These are phyloP conservation scores for Coemansia sp. DNA, from an alignment of 192 early-diverging fungal species.

Conservation along the genomic window DNA sequence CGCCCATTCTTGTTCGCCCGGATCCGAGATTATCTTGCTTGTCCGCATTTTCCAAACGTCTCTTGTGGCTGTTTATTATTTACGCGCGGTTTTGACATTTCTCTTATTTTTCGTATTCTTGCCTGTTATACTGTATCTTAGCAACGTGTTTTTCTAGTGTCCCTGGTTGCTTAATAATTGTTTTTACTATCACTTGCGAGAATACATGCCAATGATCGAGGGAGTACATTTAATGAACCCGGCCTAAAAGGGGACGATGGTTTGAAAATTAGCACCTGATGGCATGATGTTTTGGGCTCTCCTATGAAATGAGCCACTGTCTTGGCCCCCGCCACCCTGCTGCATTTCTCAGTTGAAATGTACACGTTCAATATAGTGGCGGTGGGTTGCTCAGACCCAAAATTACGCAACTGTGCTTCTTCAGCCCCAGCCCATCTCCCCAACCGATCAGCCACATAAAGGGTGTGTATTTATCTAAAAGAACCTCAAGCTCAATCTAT, in stretches of 20 bases:
- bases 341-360: background rate
- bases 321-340: background rate
- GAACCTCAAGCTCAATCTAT: background rate
- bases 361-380: background rate
- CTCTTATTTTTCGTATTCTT: conserved; percentile 1
- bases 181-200: background rate
- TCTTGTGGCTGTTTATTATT: background rate
- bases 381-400: background rate
- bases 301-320: background rate
- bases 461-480: background rate
- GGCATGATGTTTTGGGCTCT: background rate
- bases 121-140: background rate
- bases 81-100: background rate
- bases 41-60: background rate
- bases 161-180: background rate
- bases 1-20: background rate
- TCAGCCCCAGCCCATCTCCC: too few relatives aligned
- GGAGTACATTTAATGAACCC: background rate
- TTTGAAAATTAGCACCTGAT: too few relatives aligned
- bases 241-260: too few relatives aligned
- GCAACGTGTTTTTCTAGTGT: background rate
- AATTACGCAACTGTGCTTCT: background rate
- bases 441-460: background rate
- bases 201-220: conserved; percentile 4
- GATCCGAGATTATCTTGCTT: background rate